phyloP scores from a whole-genome alignment of 176 grass and related monocot genomes.

The Zoysia japonica region DNA sequence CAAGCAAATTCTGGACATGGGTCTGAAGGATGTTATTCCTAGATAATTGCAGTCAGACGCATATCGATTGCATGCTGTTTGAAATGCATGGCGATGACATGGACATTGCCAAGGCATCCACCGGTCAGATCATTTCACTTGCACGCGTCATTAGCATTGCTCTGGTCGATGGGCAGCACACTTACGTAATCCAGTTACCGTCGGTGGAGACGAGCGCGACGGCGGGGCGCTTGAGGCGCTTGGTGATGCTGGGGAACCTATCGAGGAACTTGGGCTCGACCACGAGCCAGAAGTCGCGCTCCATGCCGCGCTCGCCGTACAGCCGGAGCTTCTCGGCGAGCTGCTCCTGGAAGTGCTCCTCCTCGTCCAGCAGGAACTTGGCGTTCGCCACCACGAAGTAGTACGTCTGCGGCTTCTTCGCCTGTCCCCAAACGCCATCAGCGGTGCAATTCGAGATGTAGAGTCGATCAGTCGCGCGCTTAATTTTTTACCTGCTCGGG shows the following conservation, averaged over 20 bases:
- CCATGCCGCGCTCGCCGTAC: conserved; percentile 74
- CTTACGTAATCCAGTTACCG: conserved; percentile 86
- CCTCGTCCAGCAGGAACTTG: conserved; percentile 97
- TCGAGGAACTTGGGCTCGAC: conserved; percentile 91
- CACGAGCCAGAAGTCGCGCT: conserved; percentile 91
- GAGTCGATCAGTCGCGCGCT: background rate
- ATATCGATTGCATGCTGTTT: background rate
- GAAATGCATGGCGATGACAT: background rate
- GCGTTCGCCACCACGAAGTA: conserved; percentile 92
- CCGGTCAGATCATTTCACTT: background rate
- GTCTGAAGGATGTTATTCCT: background rate
- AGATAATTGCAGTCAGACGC: conserved; percentile 5
- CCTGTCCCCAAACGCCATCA: background rate
- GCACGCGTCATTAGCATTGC: background rate
- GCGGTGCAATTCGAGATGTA: background rate
- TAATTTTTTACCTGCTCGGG: conserved; percentile 44
- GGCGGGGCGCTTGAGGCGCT: conserved; percentile 78
- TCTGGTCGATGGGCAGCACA: background rate
- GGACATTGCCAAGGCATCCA: background rate
- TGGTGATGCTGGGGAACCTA: conserved; percentile 71
- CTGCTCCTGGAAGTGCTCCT: conserved; percentile 98
- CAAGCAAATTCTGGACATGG: background rate
- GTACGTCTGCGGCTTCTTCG: conserved; percentile 67
- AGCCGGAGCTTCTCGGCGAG: conserved; percentile 60
- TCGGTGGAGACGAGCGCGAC: conserved; percentile 88